These are phyloP conservation scores for Globisporangium okanoganense DNA, from an alignment of 352 stramenopile genomes.

Conservation along the genomic window DNA sequence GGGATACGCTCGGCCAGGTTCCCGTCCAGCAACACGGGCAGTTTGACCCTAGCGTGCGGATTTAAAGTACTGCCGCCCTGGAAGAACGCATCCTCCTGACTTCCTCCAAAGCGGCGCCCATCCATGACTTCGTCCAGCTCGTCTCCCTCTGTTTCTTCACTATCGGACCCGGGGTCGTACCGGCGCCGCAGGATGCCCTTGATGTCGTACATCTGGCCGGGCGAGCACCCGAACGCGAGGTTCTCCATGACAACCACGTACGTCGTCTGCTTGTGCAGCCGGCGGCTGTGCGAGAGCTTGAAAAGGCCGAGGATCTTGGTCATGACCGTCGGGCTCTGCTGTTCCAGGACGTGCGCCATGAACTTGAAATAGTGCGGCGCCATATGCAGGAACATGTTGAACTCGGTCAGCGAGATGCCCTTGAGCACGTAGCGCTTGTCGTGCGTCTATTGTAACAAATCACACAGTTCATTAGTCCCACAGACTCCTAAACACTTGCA, in stretches of 20 bases:
- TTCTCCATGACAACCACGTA: constrained; percentile 89
- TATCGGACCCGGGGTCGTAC: constrained; percentile 39
- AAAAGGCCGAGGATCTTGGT: constrained; percentile 84
- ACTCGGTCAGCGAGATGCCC: constrained; percentile 81
- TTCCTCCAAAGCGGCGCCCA: background rate
- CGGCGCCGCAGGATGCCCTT: constrained; percentile 80
- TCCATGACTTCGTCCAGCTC: constrained; percentile 31
- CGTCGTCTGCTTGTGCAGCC: constrained; percentile 69
- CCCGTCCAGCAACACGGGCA: constrained; percentile 75
- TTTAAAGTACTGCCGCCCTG: no score
- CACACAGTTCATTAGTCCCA: constrained; percentile 10
- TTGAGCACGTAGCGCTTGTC: constrained; percentile 86
- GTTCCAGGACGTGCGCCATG: constrained; percentile 61
- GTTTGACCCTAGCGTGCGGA: constrained; percentile 43
- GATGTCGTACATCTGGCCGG: constrained; percentile 83
- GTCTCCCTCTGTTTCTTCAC: constrained; percentile 30
- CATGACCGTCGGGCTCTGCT: constrained; percentile 59
- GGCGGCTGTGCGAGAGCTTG: constrained; percentile 63
- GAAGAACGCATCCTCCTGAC: constrained; percentile 8
- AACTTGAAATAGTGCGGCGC: constrained; percentile 87
- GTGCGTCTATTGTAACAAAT: constrained; percentile 41
- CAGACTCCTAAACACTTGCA: constrained; percentile 1
- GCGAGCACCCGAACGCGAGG: constrained; percentile 72
- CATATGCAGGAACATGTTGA: constrained; percentile 91
- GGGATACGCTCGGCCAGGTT: constrained; percentile 80